Base-by-base conservation (phyloP, 257 asterid species). In the Solanum okadae region DNA sequence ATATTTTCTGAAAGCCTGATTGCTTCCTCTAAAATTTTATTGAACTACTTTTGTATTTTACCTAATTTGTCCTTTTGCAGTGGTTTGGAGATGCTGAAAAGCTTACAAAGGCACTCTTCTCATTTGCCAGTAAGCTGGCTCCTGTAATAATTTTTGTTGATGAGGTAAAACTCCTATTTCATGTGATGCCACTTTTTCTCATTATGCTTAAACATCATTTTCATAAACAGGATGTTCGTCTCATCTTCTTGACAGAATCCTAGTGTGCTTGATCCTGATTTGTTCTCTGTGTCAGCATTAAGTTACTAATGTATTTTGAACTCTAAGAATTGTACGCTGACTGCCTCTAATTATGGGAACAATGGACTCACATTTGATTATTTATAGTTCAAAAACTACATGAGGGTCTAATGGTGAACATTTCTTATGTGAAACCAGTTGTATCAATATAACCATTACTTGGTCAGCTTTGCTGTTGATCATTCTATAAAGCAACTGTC, bases 31-130 rank as follows among this genome's bases (percentile, higher is more conserved):
- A 49, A 29, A 82, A 46, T 40, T 49, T 81, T 46, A 49, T 76
- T 82, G 71, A 65, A 44, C 37, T 42, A 15, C 27, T 78, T 25
- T 25, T 78, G 10, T 42, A 42, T 25, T 77, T 40, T 44, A 27
- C 27, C 27, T 73, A 31, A 76, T 89, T 91, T 91, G 86, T 91
- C 88, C 78, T 86, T 86, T 46, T 96, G 93, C 96, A 97, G 99
- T 97, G 99, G 99, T 97, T 97, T 92, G 99, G 99, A 85, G 99
- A 97, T 75, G 99, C 99, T 86, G 99, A 97, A 90, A 97, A 97
- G 90, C 98, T 97, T 86, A 97, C 99, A 10, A 94, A 91, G 93
- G 98, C 98, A 67, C 98, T 97, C 78, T 97, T 97, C 93, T 97
- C 99, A 86, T 97, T 96, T 91, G 99, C 99, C 83, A 94, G 98